Evolutionary conservation across 2,329 filamentous ascomycete species (phyloP), one percentile per base, ranked within the genome.

Genomic region (Coniochaeta sp.): DNA sequence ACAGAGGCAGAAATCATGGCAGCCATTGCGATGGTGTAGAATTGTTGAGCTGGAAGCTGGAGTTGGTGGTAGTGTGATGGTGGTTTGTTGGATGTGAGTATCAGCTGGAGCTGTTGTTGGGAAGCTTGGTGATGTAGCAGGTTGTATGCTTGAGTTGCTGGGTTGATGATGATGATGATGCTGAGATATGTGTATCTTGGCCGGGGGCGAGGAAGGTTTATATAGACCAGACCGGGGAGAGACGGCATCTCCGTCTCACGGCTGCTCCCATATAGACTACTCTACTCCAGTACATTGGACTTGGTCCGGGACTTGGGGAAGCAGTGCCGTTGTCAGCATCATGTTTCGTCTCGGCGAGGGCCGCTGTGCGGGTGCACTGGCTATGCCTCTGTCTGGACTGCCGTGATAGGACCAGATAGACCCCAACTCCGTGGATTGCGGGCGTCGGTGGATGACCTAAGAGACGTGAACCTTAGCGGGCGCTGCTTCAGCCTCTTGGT

Each of bases 1-100:
- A 63, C 64, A 58, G 61, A 65, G 57, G 62, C 58, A 59, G 61
- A 65, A 59, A 61, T 59, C 59, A 58, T 64, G 63, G 63, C 67
- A 62, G 70, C 69, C 62, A 70, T 70, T 66, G 66, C 55, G 58
- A 65, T 62, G 57, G 55, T 55, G 26, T 56, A 59, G 55, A 24
- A 24, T 26, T 24, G 47, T 30, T 30, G 22, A 28, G 47, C 30
- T 56, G 30, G 24, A 24, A 38, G 54, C 60, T 59, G 58, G 59
- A 54, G 38, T 36, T 62, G 62, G 64, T 64, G 59, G 60, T 47
- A 62, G 28, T 44, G 22, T 30, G 28, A 22, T 55, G 32, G 42
- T 59, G 38, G 17, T 59, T 26, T 61, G 36, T 17, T 56, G 26
- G 30, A 59, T 44, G 59, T 59, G 32, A 24, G 58, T 57, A 58